These are phyloP conservation scores for Leptodontidium sp. DNA, from an alignment of 2,329 filamentous ascomycete species.

Conservation along the genomic window DNA sequence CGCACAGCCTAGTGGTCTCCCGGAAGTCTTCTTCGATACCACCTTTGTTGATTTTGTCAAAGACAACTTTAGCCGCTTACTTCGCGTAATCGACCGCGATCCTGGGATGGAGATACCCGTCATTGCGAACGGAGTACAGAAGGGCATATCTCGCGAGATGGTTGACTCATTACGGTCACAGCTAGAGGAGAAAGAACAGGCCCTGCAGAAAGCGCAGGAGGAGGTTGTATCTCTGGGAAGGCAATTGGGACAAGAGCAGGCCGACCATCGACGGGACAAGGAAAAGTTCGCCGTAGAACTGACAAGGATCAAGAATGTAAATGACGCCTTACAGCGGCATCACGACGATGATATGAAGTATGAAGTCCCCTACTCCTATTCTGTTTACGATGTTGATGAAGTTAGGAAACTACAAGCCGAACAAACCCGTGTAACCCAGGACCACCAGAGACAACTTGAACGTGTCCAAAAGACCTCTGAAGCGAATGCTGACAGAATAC, in stretches of 20 bases:
- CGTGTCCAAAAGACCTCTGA: constrained; percentile 57
- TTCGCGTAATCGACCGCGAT: constrained; percentile 87
- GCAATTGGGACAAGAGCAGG: constrained; percentile 75
- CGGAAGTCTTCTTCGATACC: constrained; percentile 85
- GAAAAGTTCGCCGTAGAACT: constrained; percentile 64
- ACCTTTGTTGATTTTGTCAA: constrained; percentile 94
- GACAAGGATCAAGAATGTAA: constrained; percentile 56
- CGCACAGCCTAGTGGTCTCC: constrained; percentile 62
- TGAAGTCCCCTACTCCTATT: constrained; percentile 36
- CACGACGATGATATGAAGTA: constrained; percentile 73
- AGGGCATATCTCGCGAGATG: constrained; percentile 91
- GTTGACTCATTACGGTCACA: constrained; percentile 85
- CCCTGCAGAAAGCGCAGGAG: constrained; percentile 57
- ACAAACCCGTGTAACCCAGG: constrained; percentile 44
- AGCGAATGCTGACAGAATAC: constrained; percentile 58
- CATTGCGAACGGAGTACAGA: constrained; percentile 79
- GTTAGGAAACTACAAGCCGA: constrained; percentile 46
- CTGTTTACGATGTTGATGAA: constrained; percentile 33
- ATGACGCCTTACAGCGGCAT: constrained; percentile 73
- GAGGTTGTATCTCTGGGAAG: constrained; percentile 57
- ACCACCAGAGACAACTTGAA: constrained; percentile 54
- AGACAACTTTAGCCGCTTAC: constrained; percentile 89
- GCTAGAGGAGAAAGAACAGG: constrained; percentile 73
- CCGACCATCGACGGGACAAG: constrained; percentile 73
- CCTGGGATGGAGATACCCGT: constrained; percentile 87